phyloP scores from a whole-genome alignment of 371 early-diverging fungal genomes.

The Nematocida sp. region DNA sequence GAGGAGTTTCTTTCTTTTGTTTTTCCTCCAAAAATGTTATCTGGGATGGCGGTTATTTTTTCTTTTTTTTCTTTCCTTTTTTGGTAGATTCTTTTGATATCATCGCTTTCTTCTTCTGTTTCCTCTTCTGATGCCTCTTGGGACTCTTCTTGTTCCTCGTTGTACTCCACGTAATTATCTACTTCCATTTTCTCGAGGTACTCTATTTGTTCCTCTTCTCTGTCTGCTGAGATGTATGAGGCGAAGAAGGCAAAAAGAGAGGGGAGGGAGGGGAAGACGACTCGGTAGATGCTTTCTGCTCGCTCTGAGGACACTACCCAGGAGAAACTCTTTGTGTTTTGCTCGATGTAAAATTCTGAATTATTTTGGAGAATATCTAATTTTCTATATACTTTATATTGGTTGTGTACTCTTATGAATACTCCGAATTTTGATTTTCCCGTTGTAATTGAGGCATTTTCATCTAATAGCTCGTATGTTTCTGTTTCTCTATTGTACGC shows the following conservation, averaged over 20 bases:
- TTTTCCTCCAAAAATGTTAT: slow-evolving; percentile 42
- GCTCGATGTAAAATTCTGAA: slow-evolving; percentile 67
- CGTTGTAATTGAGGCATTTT: neutral
- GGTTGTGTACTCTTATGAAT: slow-evolving; percentile 61
- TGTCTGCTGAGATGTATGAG: slow-evolving; percentile 52
- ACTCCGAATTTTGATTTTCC: slow-evolving; percentile 21
- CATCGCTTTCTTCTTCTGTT: slow-evolving; percentile 15
- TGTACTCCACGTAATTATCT: slow-evolving; percentile 56
- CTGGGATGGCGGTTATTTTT: slow-evolving; percentile 47
- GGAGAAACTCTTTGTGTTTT: slow-evolving; percentile 63
- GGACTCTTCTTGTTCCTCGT: slow-evolving; percentile 44
- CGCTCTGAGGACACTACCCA: slow-evolving; percentile 60
- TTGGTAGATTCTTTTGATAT: neutral
- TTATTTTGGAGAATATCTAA: slow-evolving; percentile 60
- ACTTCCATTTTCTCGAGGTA: slow-evolving; percentile 56
- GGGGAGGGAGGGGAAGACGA: slow-evolving; percentile 57
- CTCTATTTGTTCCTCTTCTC: slow-evolving; percentile 46
- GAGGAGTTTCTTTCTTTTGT: slow-evolving; percentile 60
- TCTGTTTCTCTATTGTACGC: slow-evolving; percentile 3
- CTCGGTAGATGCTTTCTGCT: slow-evolving; percentile 50
- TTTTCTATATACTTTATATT: slow-evolving; percentile 58
- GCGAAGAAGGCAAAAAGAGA: slow-evolving; percentile 64
- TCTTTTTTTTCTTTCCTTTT: neutral
- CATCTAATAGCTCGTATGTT: slow-evolving; percentile 11
- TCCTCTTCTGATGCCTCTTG: neutral